Evolutionary conservation across 805 yeast genomes (phyloP).

Genomic region (Scheffersomyces ergatensis): DNA sequence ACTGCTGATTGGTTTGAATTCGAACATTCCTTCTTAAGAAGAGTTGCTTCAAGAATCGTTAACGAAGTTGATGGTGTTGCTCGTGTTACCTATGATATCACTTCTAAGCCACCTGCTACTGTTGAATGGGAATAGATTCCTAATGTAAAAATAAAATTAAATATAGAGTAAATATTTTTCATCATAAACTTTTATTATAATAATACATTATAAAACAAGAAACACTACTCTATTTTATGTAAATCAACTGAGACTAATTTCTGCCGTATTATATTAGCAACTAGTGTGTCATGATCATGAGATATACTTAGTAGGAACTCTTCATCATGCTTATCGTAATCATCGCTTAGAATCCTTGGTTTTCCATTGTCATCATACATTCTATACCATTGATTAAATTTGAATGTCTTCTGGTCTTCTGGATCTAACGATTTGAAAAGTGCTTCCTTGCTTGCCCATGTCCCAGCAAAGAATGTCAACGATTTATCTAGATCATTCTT

Average conservation of each 20-base stretch:
- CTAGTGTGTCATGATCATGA: constrained; percentile 62
- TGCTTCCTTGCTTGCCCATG: constrained; percentile 79
- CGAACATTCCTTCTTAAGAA: constrained; percentile 88
- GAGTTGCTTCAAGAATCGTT: constrained; percentile 91
- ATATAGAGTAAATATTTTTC: neutral
- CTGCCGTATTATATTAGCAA: constrained; percentile 55
- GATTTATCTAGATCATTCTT: constrained; percentile 18
- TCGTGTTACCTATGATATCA: constrained; percentile 96
- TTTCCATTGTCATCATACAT: constrained; percentile 35
- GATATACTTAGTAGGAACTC: constrained; percentile 54
- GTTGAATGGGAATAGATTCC: constrained; percentile 91
- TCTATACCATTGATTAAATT: constrained; percentile 62
- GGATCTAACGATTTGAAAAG: constrained; percentile 56
- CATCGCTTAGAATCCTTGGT: constrained; percentile 39
- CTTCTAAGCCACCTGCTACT: constrained; percentile 99
- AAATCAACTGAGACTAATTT: neutral
- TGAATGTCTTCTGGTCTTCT: constrained; percentile 49
- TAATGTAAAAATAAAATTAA: neutral
- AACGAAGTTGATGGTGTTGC: constrained; percentile 99
- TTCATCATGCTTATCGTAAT: constrained; percentile 36
- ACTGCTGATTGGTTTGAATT: constrained; percentile 99
- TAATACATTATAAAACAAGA: neutral
- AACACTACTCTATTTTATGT: neutral
- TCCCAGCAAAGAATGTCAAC: constrained; percentile 45
- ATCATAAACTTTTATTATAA: neutral